These are phyloP conservation scores for Metrosideros polymorpha DNA, from an alignment of 441 rosid genomes.

Conservation along the genomic window DNA sequence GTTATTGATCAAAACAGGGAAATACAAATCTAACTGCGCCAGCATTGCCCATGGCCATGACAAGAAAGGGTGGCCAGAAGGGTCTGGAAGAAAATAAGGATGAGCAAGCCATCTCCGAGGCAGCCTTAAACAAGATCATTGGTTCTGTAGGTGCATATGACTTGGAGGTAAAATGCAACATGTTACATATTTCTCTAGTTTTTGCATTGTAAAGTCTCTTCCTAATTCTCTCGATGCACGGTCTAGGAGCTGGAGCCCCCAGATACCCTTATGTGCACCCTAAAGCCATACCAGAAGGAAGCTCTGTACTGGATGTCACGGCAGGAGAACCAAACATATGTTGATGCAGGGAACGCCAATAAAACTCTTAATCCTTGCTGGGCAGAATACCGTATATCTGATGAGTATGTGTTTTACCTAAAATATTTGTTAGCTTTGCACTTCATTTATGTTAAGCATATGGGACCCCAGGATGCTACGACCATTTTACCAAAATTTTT, in stretches of 20 bases:
- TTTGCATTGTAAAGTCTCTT: not conserved
- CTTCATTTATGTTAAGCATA: not conserved
- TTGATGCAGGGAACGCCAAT: conserved; percentile 44
- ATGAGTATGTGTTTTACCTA: conserved; percentile 20
- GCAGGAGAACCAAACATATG: conserved; percentile 37
- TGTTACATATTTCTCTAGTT: not conserved
- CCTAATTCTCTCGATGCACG: not conserved
- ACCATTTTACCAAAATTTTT: not conserved
- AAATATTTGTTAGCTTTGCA: not conserved
- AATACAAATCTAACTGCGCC: conserved; percentile 24
- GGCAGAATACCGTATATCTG: conserved; percentile 60
- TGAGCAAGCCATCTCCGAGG: conserved; percentile 40
- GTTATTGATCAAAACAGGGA: conserved; percentile 13
- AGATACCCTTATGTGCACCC: conserved; percentile 29
- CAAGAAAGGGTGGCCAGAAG: conserved; percentile 28
- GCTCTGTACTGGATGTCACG: conserved; percentile 68
- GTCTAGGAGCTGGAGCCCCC: conserved; percentile 73
- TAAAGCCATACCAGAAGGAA: conserved; percentile 60
- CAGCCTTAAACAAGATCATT: conserved; percentile 47
- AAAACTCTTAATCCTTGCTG: conserved; percentile 63
- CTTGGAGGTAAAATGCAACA: conserved; percentile 31
- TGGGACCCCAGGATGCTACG: not conserved
- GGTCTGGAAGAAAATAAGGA: conserved; percentile 29
- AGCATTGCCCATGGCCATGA: conserved; percentile 25
- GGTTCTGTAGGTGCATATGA: conserved; percentile 49